Conservation (phyloP, 306 rosid species). For the Calophaca sinica region DNA sequence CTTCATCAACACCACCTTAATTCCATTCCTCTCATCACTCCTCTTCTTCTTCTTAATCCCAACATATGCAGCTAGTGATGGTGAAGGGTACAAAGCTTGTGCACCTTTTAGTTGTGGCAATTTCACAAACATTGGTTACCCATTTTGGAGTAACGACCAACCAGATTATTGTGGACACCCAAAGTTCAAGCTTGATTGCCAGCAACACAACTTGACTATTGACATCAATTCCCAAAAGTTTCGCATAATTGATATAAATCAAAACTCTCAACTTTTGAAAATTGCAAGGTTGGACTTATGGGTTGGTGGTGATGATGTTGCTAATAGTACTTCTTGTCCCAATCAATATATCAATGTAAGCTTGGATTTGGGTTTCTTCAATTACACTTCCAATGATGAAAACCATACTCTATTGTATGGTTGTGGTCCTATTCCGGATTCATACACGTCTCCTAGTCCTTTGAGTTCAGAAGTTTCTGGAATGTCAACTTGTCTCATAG, state of each 20-base stretch:
- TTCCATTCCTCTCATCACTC: conserved; percentile 41
- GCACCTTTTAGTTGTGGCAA: conserved; percentile 54
- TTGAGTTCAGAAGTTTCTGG: not conserved
- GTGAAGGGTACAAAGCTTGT: conserved; percentile 41
- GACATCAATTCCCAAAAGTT: conserved; percentile 40
- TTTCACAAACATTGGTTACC: conserved; percentile 40
- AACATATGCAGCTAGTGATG: conserved; percentile 21
- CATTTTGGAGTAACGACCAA: conserved; percentile 53
- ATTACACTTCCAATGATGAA: conserved; percentile 33
- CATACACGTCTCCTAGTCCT: not conserved
- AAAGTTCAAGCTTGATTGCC: conserved; percentile 50
- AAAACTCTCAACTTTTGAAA: conserved; percentile 6
- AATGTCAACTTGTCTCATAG: not conserved
- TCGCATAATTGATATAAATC: conserved; percentile 34
- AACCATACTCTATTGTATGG: conserved; percentile 45
- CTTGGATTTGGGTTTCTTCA: conserved; percentile 42
- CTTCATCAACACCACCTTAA: not conserved
- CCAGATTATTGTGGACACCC: conserved; percentile 52
- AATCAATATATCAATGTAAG: not conserved
- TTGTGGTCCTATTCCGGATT: not conserved
- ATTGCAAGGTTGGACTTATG: conserved; percentile 52
- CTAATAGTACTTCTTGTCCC: conserved; percentile 15
- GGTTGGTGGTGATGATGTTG: not conserved
- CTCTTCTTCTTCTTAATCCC: conserved; percentile 41
- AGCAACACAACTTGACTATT: conserved; percentile 19